phyloP scores from a whole-genome alignment of 768 basidiomycete genomes.

The Pisolithus albus region DNA sequence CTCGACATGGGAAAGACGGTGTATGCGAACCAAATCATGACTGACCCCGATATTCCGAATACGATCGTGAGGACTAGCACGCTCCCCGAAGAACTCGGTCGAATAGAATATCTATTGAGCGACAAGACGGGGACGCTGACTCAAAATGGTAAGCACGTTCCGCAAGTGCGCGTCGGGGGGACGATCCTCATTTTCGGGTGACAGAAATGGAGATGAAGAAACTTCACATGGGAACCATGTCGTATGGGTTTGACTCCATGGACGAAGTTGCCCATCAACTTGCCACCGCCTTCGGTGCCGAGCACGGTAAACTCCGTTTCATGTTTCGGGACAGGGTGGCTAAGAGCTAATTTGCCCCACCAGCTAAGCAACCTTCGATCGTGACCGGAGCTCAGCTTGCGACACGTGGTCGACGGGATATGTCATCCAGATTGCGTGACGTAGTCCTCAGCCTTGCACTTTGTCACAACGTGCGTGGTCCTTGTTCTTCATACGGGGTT shows the following conservation, averaged over 20 bases:
- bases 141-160: constrained; percentile 69
- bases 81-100: constrained; percentile 90
- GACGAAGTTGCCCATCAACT: constrained; percentile 94
- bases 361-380: constrained; percentile 45
- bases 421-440: constrained; percentile 89
- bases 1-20: constrained; percentile 99
- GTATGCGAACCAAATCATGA: constrained; percentile 93
- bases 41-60: constrained; percentile 84
- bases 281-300: constrained; percentile 72
- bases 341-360: constrained; percentile 19
- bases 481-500: not conserved
- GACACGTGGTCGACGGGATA: constrained; percentile 81
- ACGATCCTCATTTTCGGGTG: not conserved
- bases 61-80: constrained; percentile 98
- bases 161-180: not conserved
- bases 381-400: constrained; percentile 79
- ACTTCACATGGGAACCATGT: constrained; percentile 97
- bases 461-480: constrained; percentile 80
- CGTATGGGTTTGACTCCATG: constrained; percentile 97
- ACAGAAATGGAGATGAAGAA: constrained; percentile 99
- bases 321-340: not conserved
- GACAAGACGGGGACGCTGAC: constrained; percentile 99
- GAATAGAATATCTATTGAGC: constrained; percentile 92
- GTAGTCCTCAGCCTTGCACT: constrained; percentile 89
- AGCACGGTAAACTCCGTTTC: constrained; percentile 37